These are phyloP conservation scores for Hypholoma sublateritium DNA, from an alignment of 768 basidiomycete species.

Conservation along the genomic window DNA sequence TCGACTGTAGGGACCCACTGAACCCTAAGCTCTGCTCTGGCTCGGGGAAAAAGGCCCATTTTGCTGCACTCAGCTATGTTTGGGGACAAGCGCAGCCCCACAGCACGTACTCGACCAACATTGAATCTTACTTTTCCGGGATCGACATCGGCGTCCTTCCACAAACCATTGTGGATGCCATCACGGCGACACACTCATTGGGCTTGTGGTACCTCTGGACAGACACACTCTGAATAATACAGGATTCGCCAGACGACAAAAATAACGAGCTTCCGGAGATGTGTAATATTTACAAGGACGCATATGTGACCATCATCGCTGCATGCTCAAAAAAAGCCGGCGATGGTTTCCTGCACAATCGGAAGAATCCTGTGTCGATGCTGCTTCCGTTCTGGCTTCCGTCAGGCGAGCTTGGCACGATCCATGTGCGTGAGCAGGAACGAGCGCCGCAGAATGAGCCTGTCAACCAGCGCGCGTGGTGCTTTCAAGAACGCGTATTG, in stretches of 20 bases:
- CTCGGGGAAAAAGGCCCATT: no score
- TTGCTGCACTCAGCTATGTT: no score
- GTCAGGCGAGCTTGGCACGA: neutral
- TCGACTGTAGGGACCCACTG: no score
- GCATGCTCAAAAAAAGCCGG: neutral
- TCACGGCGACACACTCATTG: neutral
- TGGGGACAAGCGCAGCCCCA: no score
- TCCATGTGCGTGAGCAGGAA: neutral
- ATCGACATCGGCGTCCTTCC: neutral
- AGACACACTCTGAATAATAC: conserved; percentile 1
- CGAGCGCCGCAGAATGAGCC: neutral
- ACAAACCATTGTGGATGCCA: conserved; percentile 1
- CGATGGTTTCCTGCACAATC: neutral
- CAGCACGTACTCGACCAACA: no score
- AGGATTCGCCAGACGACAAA: conserved; percentile 1
- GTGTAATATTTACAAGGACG: neutral
- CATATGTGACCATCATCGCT: neutral
- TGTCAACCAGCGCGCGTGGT: conserved; percentile 4
- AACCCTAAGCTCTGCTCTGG: no score
- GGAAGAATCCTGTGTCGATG: neutral
- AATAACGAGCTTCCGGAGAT: neutral
- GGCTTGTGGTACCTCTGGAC: conserved; percentile 1
- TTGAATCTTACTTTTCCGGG: no score
- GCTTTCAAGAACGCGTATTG: conserved; percentile 7
- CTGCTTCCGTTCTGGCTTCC: neutral